Percentiles rank a stretch among this genome's conserved stretches.
These are phyloP conservation scores for Coemansia sp. DNA, from an alignment of 371 early-diverging fungal genomes.

Conservation along the genomic window DNA sequence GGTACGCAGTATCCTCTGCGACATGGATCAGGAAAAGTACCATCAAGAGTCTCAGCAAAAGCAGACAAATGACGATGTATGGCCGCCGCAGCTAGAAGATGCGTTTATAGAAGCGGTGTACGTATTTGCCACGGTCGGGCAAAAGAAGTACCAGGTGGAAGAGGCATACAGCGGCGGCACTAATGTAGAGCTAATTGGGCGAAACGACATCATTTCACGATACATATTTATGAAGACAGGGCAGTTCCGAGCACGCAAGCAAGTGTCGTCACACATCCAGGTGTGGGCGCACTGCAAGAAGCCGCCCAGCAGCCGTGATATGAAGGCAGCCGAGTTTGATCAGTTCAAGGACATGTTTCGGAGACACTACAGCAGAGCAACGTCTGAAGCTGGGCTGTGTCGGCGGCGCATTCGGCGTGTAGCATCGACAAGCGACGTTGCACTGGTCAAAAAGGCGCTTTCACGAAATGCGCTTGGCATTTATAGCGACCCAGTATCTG, in stretches of 20 bases:
- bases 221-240: conserved; percentile 68
- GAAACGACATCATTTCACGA: conserved; percentile 77
- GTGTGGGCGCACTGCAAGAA: conserved; percentile 74
- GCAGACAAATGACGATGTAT: conserved; percentile 58
- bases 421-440: conserved; percentile 32
- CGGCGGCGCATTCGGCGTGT: conserved; percentile 46
- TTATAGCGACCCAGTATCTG: background rate
- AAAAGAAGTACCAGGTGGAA: conserved; percentile 50
- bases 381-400: conserved; percentile 26
- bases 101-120: conserved; percentile 60
- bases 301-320: conserved; percentile 51
- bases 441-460: conserved; percentile 2
- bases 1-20: conserved; percentile 34
- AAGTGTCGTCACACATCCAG: conserved; percentile 80
- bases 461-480: conserved; percentile 25
- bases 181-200: conserved; percentile 66
- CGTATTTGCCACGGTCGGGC: conserved; percentile 50
- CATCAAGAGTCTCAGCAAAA: conserved; percentile 35
- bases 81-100: conserved; percentile 70
- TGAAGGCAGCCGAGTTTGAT: conserved; percentile 34
- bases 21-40: conserved; percentile 35
- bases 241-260: conserved; percentile 70
- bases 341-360: conserved; percentile 45
- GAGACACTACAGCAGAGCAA: conserved; percentile 41
- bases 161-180: conserved; percentile 16